phyloP scores from a whole-genome alignment of 148 eudicot species.

The Oxyria digyna region DNA sequence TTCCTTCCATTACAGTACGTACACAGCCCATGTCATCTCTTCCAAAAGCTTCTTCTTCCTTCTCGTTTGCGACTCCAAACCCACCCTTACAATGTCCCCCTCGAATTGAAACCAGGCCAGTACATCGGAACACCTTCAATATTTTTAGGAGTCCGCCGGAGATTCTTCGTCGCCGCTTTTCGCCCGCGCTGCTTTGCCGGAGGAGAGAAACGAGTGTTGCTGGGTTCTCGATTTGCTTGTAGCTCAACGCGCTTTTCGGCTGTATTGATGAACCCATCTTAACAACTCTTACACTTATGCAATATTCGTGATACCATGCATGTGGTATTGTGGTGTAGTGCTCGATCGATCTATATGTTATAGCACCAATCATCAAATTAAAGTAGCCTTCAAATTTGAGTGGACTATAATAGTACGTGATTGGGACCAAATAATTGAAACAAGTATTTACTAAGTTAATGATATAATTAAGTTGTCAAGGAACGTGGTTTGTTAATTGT shows the following conservation, averaged over 20 bases:
- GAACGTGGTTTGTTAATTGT: too few relatives aligned
- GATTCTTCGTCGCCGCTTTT: neutral
- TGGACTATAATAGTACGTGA: too few relatives aligned
- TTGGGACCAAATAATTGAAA: too few relatives aligned
- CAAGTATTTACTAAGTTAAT: too few relatives aligned
- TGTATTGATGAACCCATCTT: neutral
- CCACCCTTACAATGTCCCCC: conserved; percentile 40
- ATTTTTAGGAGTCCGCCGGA: conserved; percentile 26
- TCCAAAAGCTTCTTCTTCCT: conserved; percentile 46
- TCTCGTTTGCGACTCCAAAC: conserved; percentile 64
- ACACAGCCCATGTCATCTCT: conserved; percentile 75
- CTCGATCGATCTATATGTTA: too few relatives aligned
- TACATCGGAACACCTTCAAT: conserved; percentile 65
- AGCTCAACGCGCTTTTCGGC: neutral
- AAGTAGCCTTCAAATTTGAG: too few relatives aligned
- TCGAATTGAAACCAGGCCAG: conserved; percentile 49
- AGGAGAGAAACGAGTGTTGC: conserved; percentile 26
- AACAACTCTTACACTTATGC: too few relatives aligned
- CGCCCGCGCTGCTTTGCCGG: conserved; percentile 6
- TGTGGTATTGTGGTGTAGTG: too few relatives aligned
- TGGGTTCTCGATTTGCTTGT: conserved; percentile 26
- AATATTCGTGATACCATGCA: too few relatives aligned
- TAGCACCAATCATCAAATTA: too few relatives aligned
- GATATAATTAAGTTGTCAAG: too few relatives aligned
- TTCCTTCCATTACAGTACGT: conserved; percentile 60